Evolutionary conservation across 2,329 filamentous ascomycete genomes (phyloP).

Genomic region (Incumbomyces delicatus): DNA sequence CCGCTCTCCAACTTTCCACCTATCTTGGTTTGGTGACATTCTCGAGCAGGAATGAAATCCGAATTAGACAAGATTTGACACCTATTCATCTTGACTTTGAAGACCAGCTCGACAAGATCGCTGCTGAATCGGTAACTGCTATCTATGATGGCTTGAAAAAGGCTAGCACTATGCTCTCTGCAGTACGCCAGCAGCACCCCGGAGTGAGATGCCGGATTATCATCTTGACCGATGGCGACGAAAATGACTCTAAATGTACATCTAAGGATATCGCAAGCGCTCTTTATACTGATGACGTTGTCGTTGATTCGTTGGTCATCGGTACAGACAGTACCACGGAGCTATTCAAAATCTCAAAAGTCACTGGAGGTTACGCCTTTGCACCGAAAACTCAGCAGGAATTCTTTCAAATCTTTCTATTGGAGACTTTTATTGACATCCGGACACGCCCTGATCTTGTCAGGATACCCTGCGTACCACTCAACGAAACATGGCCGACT

Average conservation of each 20-base stretch:
- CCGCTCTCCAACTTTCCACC: constrained; percentile 4
- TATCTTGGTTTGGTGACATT: constrained; percentile 4
- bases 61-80: not conserved
- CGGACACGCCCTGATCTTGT: not conserved
- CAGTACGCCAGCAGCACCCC: constrained; percentile 15
- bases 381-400: constrained; percentile 26
- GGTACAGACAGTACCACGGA: constrained; percentile 22
- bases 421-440: constrained; percentile 14
- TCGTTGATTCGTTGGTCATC: constrained; percentile 29
- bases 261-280: constrained; percentile 19
- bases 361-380: constrained; percentile 30
- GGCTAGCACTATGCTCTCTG: not conserved
- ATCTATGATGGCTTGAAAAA: constrained; percentile 1
- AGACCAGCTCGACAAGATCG: not conserved
- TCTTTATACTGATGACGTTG: constrained; percentile 22
- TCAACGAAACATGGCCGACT: not conserved
- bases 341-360: constrained; percentile 24
- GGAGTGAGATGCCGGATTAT: constrained; percentile 29
- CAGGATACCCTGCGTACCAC: not conserved
- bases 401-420: constrained; percentile 23
- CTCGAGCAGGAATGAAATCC: not conserved
- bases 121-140: not conserved
- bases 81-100: constrained; percentile 6
- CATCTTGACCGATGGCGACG: constrained; percentile 28
- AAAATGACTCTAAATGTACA: constrained; percentile 24